Percentiles rank a stretch among this genome's conserved stretches.
phyloP scores from a whole-genome alignment of 306 rosid genomes.

The Dalbergia oliveri region DNA sequence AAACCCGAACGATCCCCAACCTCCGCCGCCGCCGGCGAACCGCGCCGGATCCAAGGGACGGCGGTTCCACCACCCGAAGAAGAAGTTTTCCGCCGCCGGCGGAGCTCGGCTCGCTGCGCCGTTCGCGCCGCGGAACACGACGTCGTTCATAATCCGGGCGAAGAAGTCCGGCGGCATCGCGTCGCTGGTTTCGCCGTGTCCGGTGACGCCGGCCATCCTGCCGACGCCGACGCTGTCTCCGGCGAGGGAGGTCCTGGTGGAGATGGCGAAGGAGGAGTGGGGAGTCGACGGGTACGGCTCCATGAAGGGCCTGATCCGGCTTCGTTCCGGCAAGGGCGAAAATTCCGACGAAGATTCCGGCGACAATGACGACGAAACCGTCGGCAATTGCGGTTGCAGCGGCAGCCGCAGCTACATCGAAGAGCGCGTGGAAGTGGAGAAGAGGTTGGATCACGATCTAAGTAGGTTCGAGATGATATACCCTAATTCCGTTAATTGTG shows the following conservation, averaged over 20 bases:
- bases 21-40: slow-evolving; percentile 53
- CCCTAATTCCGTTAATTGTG: slow-evolving; percentile 49
- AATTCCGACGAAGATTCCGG: slow-evolving; percentile 40
- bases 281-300: slow-evolving; percentile 87
- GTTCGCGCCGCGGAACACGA: slow-evolving; percentile 82
- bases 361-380: not conserved
- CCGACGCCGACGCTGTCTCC: slow-evolving; percentile 76
- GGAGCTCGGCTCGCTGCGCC: slow-evolving; percentile 54
- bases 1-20: slow-evolving; percentile 52
- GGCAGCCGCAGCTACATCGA: slow-evolving; percentile 45
- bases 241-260: slow-evolving; percentile 68
- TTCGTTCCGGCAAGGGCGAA: slow-evolving; percentile 57
- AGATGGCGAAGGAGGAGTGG: slow-evolving; percentile 84
- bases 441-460: slow-evolving; percentile 72
- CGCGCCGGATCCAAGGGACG: slow-evolving; percentile 64
- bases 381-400: too few species aligned
- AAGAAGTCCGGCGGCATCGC: slow-evolving; percentile 74
- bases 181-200: slow-evolving; percentile 68
- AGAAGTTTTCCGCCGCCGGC: slow-evolving; percentile 48
- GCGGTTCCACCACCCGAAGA: slow-evolving; percentile 62
- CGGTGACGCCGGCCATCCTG: slow-evolving; percentile 71
- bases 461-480: slow-evolving; percentile 82
- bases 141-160: slow-evolving; percentile 75
- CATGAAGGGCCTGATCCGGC: slow-evolving; percentile 84
- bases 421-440: slow-evolving; percentile 69